Evolutionary conservation across 1,284 basidiomycete genomes (phyloP), one percentile per base, ranked within the genome.

Genomic region (Ganoderma meredithae): DNA sequence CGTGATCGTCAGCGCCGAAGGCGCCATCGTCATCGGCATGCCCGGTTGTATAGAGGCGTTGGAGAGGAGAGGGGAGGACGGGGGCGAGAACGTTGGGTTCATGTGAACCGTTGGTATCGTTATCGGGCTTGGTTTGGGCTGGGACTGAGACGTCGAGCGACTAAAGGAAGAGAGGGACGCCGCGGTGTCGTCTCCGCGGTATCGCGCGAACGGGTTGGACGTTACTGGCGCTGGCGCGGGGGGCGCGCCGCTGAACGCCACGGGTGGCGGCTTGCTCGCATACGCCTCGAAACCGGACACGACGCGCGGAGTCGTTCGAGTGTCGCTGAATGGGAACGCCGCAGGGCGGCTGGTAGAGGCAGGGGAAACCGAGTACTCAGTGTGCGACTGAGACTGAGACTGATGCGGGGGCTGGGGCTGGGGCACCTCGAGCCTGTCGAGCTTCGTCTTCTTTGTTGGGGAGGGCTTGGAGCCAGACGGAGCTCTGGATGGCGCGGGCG

Each of bases 381-480:
- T 63, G 49, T 66, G 65, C 25, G 52, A n/a, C 1, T 12, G 49
- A n/a, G 63, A 1, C 58, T 69, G 41, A 4, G 44, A 19, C n/a
- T 17, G 36, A 27, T 61, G 4, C 58, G 64, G 49, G 6, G 59
- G 27, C 55, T 9, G 65, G 17, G 2, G 6, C 15, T 60, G 58
- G 6, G 58, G 39, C 36, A 41, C 58, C 15, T 43, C n/a, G 10
- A 41, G 40, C 58, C 39, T 60, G 39, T 60, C 58, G 7, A 70
- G 60, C 62, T 71, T 75, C 56, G 68, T 17, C 59, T 71, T 76
- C 74, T 75, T 76, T 13, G 72, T 64, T 2, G 73, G 69, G 25
- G 76, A 71, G 15, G 71, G 71, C 0, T 56, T 40, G 19, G 31
- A 67, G 8, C 60, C 13, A 2, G 68, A 53, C 9, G n/a, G 4